phyloP scores from a whole-genome alignment of 2,329 filamentous ascomycete species.

The Byssochlamys sp. region DNA sequence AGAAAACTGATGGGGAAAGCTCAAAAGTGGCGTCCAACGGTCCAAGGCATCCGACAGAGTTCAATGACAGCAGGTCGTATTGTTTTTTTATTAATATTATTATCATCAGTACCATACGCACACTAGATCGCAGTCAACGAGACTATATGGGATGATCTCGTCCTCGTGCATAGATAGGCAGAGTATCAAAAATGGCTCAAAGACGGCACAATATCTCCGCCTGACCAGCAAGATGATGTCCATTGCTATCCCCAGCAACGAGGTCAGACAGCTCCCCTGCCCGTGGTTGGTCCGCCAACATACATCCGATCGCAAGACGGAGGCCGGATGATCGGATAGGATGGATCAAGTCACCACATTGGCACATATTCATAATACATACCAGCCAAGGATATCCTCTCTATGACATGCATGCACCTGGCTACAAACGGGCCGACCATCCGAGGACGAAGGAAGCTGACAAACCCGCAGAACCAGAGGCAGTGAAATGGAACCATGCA shows the following conservation, averaged over 20 bases:
- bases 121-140: no score
- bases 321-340: background rate
- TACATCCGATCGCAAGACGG: background rate
- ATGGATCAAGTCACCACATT: background rate
- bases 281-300: background rate
- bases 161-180: no score
- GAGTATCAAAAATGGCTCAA: background rate
- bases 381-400: background rate
- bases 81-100: no score
- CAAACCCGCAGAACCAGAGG: background rate
- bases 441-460: background rate
- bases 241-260: background rate
- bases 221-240: background rate
- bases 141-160: no score
- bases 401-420: background rate
- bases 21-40: background rate
- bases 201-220: background rate
- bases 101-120: no score
- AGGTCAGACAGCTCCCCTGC: background rate
- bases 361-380: background rate
- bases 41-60: background rate
- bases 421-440: background rate
- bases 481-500: background rate
- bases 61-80: background rate
- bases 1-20: background rate